phyloP scores from a whole-genome alignment of 768 basidiomycete species.

The Phylloporus sp. region DNA sequence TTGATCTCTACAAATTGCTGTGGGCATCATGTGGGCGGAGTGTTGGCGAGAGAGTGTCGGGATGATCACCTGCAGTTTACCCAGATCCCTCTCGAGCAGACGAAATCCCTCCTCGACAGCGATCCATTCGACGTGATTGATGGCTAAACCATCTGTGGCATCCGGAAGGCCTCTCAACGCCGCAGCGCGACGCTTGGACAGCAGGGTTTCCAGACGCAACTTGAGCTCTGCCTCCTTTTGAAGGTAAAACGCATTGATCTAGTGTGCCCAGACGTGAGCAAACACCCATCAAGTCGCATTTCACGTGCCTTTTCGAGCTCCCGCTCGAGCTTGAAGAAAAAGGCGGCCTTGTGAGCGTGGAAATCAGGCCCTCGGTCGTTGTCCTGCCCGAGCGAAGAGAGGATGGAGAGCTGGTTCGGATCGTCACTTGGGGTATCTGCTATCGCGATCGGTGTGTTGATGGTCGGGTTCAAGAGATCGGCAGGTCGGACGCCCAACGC shows the following conservation, averaged over 20 bases:
- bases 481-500: constrained; percentile 77
- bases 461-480: constrained; percentile 40
- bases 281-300: constrained; percentile 2
- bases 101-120: constrained; percentile 96
- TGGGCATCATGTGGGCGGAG: constrained; percentile 15
- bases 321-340: constrained; percentile 97
- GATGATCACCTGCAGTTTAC: constrained; percentile 79
- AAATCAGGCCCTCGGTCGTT: constrained; percentile 79
- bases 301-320: constrained; percentile 88
- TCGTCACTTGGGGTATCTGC: constrained; percentile 25
- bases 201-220: constrained; percentile 84
- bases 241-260: constrained; percentile 98
- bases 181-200: constrained; percentile 89
- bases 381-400: constrained; percentile 60
- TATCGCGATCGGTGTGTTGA: constrained; percentile 30
- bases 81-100: constrained; percentile 88
- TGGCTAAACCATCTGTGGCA: constrained; percentile 52
- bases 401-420: constrained; percentile 52
- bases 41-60: constrained; percentile 7
- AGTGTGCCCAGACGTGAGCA: constrained; percentile 5
- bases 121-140: constrained; percentile 81
- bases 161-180: constrained; percentile 71
- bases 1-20: constrained; percentile 98
- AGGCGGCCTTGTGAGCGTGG: constrained; percentile 92
- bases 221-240: constrained; percentile 96